Conservation (phyloP, 495 filamentous ascomycete species). For the Penicillium angulare region DNA sequence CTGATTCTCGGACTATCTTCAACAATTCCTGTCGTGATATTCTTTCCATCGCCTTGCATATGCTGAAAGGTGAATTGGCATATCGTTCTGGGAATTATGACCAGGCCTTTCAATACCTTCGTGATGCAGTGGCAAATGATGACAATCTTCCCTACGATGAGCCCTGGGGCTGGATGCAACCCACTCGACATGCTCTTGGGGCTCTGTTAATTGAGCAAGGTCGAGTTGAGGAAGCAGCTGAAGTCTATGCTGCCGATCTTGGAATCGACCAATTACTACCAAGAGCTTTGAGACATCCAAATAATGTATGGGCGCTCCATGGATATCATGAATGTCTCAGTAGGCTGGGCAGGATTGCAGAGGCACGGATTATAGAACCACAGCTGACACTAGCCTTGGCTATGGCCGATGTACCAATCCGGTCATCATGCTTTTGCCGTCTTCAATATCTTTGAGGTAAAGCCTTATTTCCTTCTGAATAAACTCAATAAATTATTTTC, state of each 20-base stretch:
- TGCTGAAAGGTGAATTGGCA: slow-evolving; percentile 68
- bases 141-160: slow-evolving; percentile 62
- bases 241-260: slow-evolving; percentile 60
- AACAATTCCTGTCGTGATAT: slow-evolving; percentile 64
- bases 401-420: slow-evolving; percentile 58
- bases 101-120: slow-evolving; percentile 53
- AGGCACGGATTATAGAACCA: slow-evolving; percentile 49
- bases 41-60: slow-evolving; percentile 54
- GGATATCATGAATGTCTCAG: slow-evolving; percentile 63
- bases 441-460: neutral
- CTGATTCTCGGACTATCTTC: slow-evolving; percentile 56
- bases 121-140: slow-evolving; percentile 50
- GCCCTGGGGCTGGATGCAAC: slow-evolving; percentile 72
- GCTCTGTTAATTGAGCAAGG: slow-evolving; percentile 63
- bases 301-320: slow-evolving; percentile 68
- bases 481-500: too few species aligned
- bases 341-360: slow-evolving; percentile 44
- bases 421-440: slow-evolving; percentile 63
- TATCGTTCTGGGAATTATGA: slow-evolving; percentile 59
- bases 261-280: slow-evolving; percentile 55
- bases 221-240: slow-evolving; percentile 50
- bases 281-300: slow-evolving; percentile 57
- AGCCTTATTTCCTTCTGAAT: too few species aligned
- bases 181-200: slow-evolving; percentile 62
- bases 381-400: slow-evolving; percentile 50